Evolutionary conservation across 2,329 filamentous ascomycete genomes (phyloP), one percentile per base, ranked within the genome.

Genomic region (Nothopassalora personata): DNA sequence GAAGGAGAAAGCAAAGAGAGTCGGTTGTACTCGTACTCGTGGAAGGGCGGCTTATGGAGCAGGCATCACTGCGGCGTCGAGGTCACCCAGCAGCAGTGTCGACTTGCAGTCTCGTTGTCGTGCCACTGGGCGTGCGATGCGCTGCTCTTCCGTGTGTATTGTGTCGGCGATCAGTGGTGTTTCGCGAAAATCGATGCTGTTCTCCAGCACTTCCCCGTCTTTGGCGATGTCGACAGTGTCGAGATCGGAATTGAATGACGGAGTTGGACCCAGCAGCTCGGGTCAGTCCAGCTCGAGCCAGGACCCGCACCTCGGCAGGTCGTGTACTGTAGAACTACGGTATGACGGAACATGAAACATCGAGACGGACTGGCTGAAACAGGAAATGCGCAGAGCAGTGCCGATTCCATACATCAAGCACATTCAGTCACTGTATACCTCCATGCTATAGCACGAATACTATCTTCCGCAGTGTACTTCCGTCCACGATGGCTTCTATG

Each of bases 401-500:
- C 23, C 23, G 23, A 43, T 8, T n/a, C 18, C 39, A n/a, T 43
- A 6, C 1, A 13, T 43, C 4, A 43, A 18, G 13, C 13, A 43
- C n/a, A 15, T 4, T n/a, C 13, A 7, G 18, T 43, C 15, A 1
- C 39, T n/a, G 1, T 3, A 10, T 8, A 13, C 9, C 18, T 27
- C 19, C 28, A 51, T 34, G 49, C 49, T 39, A 49, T 28, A 49
- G 43, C 45, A 45, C 8, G 27, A 54, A 31, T 27, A 30, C 8
- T 19, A 9, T 30, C 46, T 19, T 28, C 15, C 46, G 18, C 7
- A 28, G 13, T 15, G 15, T 6, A 54, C 19, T 5, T 18, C 52
- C 36, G 33, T 46, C 54, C 57, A 63, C 7, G 56, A 79, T 79
- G 76, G 76, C 74, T 31, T 77, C 76, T 19, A 69, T 78, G 15